Base-by-base conservation (phyloP, 169 alveolate species). In the Plasmodium inui region DNA sequence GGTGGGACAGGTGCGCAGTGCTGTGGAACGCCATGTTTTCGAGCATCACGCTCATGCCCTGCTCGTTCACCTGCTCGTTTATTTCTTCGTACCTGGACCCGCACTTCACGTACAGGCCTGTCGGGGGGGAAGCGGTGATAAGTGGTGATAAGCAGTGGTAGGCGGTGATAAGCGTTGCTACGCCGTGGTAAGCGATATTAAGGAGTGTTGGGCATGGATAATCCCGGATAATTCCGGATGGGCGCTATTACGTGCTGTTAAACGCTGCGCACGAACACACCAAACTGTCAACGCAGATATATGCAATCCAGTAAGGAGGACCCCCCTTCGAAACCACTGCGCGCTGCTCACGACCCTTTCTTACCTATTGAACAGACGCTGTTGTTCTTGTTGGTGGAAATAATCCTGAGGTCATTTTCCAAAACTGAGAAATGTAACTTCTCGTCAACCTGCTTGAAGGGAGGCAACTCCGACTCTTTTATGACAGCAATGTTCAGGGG, bases 1-100 rank as follows among this genome's bases (percentile, higher is more conserved):
- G 96, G 84, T 96, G 98, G 55, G 98, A 97, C 74, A 97, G 92
- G 72, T 97, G 98, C 22, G 98, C 98, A 6, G 98, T 97, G 81
- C 98, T 96, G 57, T 96, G 97, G 94, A 92, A 96, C 22, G 98
- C 98, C 97, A 97, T 96, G 76, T 94, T 86, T 83, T 97, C 98
- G 2, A 97, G 84, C 98, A 97, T 97, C 82, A 97, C 96, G 37
- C 98, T 93, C 88, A 97, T 97, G 4, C 98, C 98, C 53, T 92
- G 93, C 84, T 96, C 97, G 39, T 94, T 95, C 39, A 84, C 79
- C 67, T 57, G 53, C 55, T 90, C 92, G 74, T 44, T 90, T 74
- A 95, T 92, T 81, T 84, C 96, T 94, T 97, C 98, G 57, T 82
- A 96, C 32, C 98, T 94, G 67, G 96, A 79, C 6, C 98, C 98